Conservation (phyloP, 2,329 filamentous ascomycete genomes). For the Talaromyces pinophilus region DNA sequence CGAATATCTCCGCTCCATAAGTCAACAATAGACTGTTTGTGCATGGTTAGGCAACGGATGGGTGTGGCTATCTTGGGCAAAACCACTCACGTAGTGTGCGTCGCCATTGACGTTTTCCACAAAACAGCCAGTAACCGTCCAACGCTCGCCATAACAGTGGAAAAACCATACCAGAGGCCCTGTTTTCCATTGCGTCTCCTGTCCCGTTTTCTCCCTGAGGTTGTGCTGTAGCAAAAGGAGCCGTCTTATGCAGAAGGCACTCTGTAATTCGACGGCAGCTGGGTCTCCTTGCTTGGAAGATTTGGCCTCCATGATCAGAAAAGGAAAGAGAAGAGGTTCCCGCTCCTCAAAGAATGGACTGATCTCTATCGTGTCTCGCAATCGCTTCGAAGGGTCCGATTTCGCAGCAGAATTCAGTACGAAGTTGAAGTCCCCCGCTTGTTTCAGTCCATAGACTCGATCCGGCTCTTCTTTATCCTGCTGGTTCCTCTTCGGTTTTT, state of each 20-base stretch:
- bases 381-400: neutral
- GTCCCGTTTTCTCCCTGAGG: slow-evolving; percentile 15
- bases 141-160: slow-evolving; percentile 22
- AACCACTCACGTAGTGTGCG: neutral
- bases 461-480: slow-evolving; percentile 22
- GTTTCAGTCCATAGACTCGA: slow-evolving; percentile 22
- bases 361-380: slow-evolving; percentile 20
- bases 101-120: neutral
- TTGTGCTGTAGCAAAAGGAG: slow-evolving; percentile 23
- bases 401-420: slow-evolving; percentile 20
- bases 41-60: neutral
- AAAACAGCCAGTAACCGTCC: slow-evolving; percentile 14
- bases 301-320: slow-evolving; percentile 26
- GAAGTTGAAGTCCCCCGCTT: slow-evolving; percentile 23
- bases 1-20: neutral
- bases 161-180: slow-evolving; percentile 26
- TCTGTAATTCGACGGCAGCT: slow-evolving; percentile 20
- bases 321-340: slow-evolving; percentile 25
- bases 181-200: slow-evolving; percentile 20
- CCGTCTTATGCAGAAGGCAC: slow-evolving; percentile 22
- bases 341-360: slow-evolving; percentile 23
- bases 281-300: slow-evolving; percentile 16
- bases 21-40: neutral
- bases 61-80: neutral
- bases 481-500: neutral